Evolutionary conservation across 2,329 filamentous ascomycete species (phyloP).

Genomic region (Scytalidium lignicola): DNA sequence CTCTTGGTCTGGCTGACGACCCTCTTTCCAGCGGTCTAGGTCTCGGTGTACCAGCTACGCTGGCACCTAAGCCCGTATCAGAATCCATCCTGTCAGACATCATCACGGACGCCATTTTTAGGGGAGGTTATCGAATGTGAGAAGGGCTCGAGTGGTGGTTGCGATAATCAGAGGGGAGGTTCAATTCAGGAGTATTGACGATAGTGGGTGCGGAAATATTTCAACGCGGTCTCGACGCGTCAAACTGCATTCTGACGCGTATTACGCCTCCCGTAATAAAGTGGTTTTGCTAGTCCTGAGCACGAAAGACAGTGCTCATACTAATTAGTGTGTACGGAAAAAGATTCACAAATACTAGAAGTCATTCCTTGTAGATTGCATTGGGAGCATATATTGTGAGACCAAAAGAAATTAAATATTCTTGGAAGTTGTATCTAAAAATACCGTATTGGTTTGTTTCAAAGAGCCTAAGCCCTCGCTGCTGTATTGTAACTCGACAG

Average conservation of each 20-base stretch:
- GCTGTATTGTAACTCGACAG: too few species aligned
- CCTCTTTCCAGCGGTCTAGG: constrained; percentile 17
- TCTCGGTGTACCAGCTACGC: constrained; percentile 21
- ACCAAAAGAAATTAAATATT: too few species aligned
- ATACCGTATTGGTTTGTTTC: too few species aligned
- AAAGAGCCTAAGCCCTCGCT: too few species aligned
- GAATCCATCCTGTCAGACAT: constrained; percentile 25
- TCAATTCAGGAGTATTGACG: constrained; percentile 14
- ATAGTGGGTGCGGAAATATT: constrained; percentile 5
- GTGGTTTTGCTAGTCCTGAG: constrained; percentile 18
- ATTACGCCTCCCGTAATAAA: constrained; percentile 19
- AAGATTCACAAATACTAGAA: too few species aligned
- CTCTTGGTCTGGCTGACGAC: constrained; percentile 27
- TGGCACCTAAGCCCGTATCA: constrained; percentile 18
- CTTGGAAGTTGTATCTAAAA: too few species aligned
- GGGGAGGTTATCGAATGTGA: constrained; percentile 8
- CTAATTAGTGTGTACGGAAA: too few species aligned
- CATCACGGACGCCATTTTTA: constrained; percentile 27
- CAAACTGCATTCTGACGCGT: constrained; percentile 4
- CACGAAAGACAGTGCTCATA: too few species aligned
- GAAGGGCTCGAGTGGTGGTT: constrained; percentile 7
- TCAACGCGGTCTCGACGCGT: constrained; percentile 3
- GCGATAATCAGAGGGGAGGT: constrained; percentile 8
- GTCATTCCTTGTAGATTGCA: too few species aligned
- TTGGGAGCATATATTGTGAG: too few species aligned